Conservation (phyloP, 2,329 filamentous ascomycete genomes). For the Ploettnerulaceae sp. region DNA sequence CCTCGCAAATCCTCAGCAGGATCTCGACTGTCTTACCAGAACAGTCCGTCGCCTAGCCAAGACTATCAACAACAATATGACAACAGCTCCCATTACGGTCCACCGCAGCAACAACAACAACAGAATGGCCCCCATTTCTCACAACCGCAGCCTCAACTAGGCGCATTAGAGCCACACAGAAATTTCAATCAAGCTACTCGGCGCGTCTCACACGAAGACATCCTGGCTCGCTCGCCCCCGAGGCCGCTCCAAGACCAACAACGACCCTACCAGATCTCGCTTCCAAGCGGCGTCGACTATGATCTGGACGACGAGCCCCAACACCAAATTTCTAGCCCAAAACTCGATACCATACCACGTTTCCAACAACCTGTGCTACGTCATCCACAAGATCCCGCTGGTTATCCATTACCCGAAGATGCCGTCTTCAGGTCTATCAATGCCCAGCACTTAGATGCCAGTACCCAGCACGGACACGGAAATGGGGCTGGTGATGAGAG, state of each 20-base stretch:
- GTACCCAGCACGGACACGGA: constrained; percentile 25
- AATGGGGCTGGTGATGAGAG: constrained; percentile 14
- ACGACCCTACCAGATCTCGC: constrained; percentile 30
- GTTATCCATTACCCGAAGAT: constrained; percentile 26
- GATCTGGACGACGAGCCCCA: constrained; percentile 17
- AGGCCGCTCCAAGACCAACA: constrained; percentile 28
- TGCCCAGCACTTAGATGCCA: constrained; percentile 15
- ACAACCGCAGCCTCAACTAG: not conserved
- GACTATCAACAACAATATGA: not conserved
- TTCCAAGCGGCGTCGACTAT: constrained; percentile 22
- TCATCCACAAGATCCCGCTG: constrained; percentile 27
- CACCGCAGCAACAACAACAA: not conserved
- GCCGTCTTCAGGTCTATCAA: constrained; percentile 26
- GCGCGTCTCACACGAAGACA: constrained; percentile 26
- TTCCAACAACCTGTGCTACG: constrained; percentile 22
- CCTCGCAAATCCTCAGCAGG: constrained; percentile 7
- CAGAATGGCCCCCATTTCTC: not conserved
- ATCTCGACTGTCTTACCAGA: constrained; percentile 6
- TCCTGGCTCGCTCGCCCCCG: constrained; percentile 31
- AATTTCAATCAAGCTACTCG: constrained; percentile 1
- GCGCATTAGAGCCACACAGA: constrained; percentile 2
- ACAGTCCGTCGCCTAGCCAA: not conserved
- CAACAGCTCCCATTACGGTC: not conserved
- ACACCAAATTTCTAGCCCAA: too few relatives aligned
- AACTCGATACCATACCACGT: constrained; percentile 17